phyloP scores from a whole-genome alignment of 805 yeast genomes.

The Ogataea wickerhamii region DNA sequence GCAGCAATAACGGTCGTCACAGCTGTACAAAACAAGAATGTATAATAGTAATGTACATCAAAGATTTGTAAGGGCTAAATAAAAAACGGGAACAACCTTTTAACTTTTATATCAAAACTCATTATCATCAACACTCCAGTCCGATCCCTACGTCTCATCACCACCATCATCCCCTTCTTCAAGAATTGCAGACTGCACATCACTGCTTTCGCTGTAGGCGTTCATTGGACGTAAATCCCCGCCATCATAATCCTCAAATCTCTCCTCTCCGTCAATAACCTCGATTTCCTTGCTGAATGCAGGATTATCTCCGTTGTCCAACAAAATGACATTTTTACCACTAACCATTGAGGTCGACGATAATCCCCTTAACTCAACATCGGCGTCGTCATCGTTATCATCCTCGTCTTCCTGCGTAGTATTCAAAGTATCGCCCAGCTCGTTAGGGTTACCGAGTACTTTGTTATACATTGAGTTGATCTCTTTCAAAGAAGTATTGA shows the following conservation, averaged over 20 bases:
- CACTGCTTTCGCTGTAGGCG: slow-evolving; percentile 13
- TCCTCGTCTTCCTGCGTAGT: slow-evolving; percentile 30
- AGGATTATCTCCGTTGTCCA: slow-evolving; percentile 41
- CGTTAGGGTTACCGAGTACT: slow-evolving; percentile 48
- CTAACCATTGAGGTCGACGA: slow-evolving; percentile 8
- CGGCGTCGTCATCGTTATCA: slow-evolving; percentile 12
- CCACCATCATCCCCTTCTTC: no score
- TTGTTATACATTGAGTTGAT: slow-evolving; percentile 56
- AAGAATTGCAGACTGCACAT: no score
- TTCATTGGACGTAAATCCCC: slow-evolving; percentile 37
- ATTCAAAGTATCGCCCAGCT: slow-evolving; percentile 20
- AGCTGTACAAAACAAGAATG: slow-evolving; percentile 1
- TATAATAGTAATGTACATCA: slow-evolving; percentile 2
- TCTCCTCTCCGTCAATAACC: slow-evolving; percentile 23
- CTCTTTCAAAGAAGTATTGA: slow-evolving; percentile 44
- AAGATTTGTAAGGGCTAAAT: background rate
- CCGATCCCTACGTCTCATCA: no score
- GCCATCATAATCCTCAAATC: slow-evolving; percentile 20
- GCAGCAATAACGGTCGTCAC: background rate
- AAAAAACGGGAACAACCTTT: no score
- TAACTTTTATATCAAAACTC: no score
- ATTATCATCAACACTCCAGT: no score
- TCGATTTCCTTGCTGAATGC: slow-evolving; percentile 40
- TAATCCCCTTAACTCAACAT: slow-evolving; percentile 8
- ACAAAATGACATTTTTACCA: slow-evolving; percentile 28